These are phyloP conservation scores for Fusarium vanettenii DNA, from an alignment of 2,329 filamentous ascomycete genomes.

Conservation along the genomic window DNA sequence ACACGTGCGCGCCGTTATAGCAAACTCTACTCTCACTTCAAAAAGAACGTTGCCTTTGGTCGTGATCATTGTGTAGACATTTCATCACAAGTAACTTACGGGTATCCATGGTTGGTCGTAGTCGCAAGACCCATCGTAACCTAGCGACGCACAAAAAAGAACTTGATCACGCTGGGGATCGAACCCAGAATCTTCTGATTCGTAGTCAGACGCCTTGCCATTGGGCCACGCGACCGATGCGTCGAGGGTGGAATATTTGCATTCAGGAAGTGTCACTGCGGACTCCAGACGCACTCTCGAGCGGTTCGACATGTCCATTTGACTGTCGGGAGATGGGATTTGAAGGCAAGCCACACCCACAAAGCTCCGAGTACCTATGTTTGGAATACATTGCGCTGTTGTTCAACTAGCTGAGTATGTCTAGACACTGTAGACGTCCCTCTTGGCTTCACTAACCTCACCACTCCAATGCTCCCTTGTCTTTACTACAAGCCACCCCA, in stretches of 20 bases:
- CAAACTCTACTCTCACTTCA: background rate
- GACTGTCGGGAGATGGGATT: background rate
- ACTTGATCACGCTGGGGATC: constrained; percentile 41
- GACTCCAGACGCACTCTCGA: background rate
- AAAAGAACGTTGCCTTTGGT: background rate
- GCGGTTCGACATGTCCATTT: background rate
- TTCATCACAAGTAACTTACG: background rate
- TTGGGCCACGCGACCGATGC: constrained; percentile 43
- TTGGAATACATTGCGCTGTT: too few relatives aligned
- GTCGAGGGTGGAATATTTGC: background rate
- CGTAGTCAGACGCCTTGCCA: constrained; percentile 50
- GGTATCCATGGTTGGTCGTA: background rate
- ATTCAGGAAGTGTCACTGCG: background rate
- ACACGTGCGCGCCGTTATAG: background rate
- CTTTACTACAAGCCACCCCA: background rate
- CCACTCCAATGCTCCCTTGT: background rate
- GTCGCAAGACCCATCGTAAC: background rate
- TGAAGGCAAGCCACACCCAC: background rate
- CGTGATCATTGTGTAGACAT: background rate
- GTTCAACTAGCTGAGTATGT: background rate
- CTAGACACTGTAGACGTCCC: background rate
- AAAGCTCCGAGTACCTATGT: too few relatives aligned
- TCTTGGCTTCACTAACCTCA: background rate
- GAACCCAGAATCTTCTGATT: constrained; percentile 50
- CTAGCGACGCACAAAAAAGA: background rate